Evolutionary conservation across 2,329 filamentous ascomycete species (phyloP).

Genomic region (Rugonectria rugulosa): DNA sequence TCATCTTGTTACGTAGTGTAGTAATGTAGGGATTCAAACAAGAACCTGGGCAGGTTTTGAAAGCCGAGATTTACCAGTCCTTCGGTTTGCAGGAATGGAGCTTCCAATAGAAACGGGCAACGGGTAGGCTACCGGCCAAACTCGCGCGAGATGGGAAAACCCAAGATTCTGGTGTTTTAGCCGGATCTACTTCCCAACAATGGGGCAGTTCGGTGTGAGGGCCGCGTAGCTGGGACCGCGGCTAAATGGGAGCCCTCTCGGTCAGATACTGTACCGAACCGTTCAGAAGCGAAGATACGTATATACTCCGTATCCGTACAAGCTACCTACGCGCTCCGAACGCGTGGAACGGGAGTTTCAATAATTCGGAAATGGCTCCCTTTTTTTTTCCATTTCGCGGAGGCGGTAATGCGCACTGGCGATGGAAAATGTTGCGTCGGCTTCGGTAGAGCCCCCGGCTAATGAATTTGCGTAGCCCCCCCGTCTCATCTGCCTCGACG

Average conservation of each 20-base stretch:
- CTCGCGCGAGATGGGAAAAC: neutral
- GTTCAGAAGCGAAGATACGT: no score
- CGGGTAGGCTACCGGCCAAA: no score
- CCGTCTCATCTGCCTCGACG: no score
- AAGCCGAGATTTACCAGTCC: neutral
- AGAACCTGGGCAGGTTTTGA: neutral
- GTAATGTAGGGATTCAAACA: neutral
- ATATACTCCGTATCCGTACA: no score
- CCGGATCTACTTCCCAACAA: neutral
- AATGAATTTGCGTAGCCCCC: neutral
- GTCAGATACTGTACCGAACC: no score
- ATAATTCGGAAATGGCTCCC: neutral
- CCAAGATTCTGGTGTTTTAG: no score
- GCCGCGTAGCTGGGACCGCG: neutral
- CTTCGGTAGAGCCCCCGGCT: neutral
- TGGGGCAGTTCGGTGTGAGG: neutral
- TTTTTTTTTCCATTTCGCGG: neutral
- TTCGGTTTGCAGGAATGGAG: neutral
- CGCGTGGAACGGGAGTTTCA: no score
- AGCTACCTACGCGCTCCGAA: no score
- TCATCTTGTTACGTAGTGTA: no score
- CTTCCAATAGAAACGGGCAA: neutral
- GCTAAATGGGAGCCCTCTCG: neutral
- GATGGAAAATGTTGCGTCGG: no score
- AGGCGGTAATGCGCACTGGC: no score